Evolutionary conservation across 2,329 filamentous ascomycete genomes (phyloP).

Genomic region (Neofusicoccum ribis): DNA sequence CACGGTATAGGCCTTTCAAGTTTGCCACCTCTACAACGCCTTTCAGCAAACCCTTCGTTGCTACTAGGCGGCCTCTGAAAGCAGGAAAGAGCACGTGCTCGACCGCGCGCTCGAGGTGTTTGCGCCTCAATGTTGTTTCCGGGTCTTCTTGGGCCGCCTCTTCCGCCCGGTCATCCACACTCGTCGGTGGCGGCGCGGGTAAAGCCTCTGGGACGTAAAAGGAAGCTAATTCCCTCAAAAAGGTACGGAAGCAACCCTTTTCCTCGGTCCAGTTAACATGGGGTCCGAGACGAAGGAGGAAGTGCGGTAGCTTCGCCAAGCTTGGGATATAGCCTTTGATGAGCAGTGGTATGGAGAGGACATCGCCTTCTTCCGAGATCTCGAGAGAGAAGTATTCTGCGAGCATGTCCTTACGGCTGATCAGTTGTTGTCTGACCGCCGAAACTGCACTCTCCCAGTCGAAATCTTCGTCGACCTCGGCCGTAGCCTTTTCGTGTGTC

Average conservation of each 20-base stretch:
- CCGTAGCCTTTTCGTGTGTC: constrained; percentile 60
- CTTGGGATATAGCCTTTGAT: constrained; percentile 86
- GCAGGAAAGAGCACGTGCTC: constrained; percentile 90
- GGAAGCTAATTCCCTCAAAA: constrained; percentile 80
- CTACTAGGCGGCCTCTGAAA: constrained; percentile 78
- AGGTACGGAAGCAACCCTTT: constrained; percentile 79
- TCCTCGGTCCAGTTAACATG: constrained; percentile 85
- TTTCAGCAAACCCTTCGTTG: constrained; percentile 73
- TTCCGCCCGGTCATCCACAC: constrained; percentile 25
- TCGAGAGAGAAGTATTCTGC: constrained; percentile 89
- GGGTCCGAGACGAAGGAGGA: constrained; percentile 84
- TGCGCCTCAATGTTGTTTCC: constrained; percentile 54
- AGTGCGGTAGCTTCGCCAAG: constrained; percentile 82
- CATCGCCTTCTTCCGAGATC: constrained; percentile 73
- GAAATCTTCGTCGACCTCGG: constrained; percentile 52
- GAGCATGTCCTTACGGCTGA: constrained; percentile 81
- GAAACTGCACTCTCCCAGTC: constrained; percentile 67
- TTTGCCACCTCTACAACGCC: constrained; percentile 86
- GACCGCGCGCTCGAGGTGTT: constrained; percentile 70
- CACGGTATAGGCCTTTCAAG: constrained; percentile 86
- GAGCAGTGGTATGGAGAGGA: constrained; percentile 78
- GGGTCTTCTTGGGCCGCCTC: constrained; percentile 36
- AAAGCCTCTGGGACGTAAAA: constrained; percentile 91
- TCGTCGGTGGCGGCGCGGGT: constrained; percentile 51
- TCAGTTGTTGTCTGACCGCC: constrained; percentile 66